Conservation (phyloP, 2,329 filamentous ascomycete genomes). For the Exophiala sp. region DNA sequence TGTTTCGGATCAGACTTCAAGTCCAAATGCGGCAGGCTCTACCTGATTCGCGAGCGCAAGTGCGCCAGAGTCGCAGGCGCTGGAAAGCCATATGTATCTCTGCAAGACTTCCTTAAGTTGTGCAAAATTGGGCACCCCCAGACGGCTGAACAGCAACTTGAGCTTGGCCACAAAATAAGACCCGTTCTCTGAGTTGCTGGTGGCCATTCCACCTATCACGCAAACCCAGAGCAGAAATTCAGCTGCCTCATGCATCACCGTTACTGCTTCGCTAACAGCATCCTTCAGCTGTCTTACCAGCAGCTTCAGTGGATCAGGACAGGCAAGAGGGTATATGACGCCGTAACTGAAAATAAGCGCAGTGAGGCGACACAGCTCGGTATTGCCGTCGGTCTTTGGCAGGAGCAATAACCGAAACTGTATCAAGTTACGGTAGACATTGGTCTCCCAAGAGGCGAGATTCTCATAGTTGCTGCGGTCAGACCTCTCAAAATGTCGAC, state of each 20-base stretch:
- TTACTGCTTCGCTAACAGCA: background rate
- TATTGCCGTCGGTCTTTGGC: background rate
- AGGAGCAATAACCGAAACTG: conserved; percentile 5
- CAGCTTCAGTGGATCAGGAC: background rate
- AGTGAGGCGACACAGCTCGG: conserved; percentile 10
- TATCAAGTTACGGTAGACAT: conserved; percentile 11
- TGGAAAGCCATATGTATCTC: conserved; percentile 4
- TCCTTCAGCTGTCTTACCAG: background rate
- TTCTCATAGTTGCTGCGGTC: background rate
- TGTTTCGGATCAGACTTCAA: background rate
- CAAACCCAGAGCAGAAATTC: conserved; percentile 7
- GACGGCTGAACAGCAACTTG: background rate
- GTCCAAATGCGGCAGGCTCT: background rate
- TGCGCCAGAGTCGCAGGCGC: conserved; percentile 6
- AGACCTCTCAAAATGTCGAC: background rate
- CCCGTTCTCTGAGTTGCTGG: background rate
- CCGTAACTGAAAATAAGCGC: conserved; percentile 12
- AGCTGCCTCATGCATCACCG: background rate
- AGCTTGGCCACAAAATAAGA: conserved; percentile 7
- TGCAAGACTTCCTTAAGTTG: conserved; percentile 6
- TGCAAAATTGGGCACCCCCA: background rate
- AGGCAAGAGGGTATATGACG: conserved; percentile 9
- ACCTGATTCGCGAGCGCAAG: background rate
- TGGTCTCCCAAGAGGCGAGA: conserved; percentile 6
- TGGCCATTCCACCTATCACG: conserved; percentile 5